phyloP scores from a whole-genome alignment of 805 yeast genomes.

The Candida tammaniensis region DNA sequence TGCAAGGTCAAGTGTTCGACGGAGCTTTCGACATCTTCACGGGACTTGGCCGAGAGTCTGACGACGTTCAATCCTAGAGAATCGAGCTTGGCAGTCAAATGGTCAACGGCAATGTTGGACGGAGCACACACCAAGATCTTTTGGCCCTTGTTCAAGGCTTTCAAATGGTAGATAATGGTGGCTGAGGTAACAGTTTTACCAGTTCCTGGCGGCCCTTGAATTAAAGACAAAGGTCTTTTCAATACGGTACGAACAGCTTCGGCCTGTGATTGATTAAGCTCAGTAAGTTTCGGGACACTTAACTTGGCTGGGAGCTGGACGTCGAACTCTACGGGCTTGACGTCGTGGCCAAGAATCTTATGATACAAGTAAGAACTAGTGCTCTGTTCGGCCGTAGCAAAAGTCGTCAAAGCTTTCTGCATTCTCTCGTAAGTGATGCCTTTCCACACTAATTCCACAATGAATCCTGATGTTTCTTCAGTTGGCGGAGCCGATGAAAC shows the following conservation, averaged over 20 bases:
- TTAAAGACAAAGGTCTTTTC: conserved; percentile 69
- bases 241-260: conserved; percentile 72
- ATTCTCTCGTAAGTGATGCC: conserved; percentile 79
- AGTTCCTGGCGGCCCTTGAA: conserved; percentile 84
- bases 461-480: conserved; percentile 59
- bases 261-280: conserved; percentile 73
- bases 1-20: conserved; percentile 59
- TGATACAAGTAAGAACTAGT: conserved; percentile 75
- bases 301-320: conserved; percentile 58
- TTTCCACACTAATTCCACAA: conserved; percentile 88
- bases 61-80: conserved; percentile 74
- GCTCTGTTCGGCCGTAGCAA: conserved; percentile 68
- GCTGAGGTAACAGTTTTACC: conserved; percentile 95
- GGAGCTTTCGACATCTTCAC: conserved; percentile 76
- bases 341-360: conserved; percentile 77
- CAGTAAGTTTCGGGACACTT: conserved; percentile 64
- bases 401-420: conserved; percentile 70
- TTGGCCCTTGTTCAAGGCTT: conserved; percentile 52
- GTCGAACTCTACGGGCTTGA: conserved; percentile 59
- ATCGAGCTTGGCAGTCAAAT: conserved; percentile 71
- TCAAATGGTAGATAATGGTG: conserved; percentile 75
- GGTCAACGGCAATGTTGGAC: conserved; percentile 93
- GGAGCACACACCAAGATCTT: conserved; percentile 89
- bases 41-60: conserved; percentile 68
- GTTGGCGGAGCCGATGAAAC: conserved; percentile 50